Base-by-base conservation (phyloP, 306 rosid genomes). In the Geum urbanum region DNA sequence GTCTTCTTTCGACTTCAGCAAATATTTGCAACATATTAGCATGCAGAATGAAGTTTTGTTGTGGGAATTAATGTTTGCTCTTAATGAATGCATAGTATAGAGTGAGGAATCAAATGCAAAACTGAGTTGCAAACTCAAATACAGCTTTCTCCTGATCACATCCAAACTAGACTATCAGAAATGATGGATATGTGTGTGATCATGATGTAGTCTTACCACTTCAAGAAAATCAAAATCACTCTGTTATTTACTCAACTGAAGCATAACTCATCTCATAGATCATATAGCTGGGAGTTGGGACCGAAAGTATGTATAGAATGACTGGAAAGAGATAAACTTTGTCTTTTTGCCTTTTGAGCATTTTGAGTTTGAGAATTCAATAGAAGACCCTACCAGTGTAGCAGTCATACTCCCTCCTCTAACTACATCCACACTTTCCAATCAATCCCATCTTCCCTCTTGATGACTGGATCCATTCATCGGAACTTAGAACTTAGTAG, bases 341-440 rank as follows among this genome's bases (percentile, higher is more conserved):
- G 72, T 69, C 72, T 52, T 19, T 52, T 58, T 69, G 49, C 58
- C 76, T 19, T 50, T 24, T 8, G 3, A 39, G 69, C 48, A 5
- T 47, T 53, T 62, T 47, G 78, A 39, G 77, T 19, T 11, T 3
- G 37, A 20, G 52, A 69, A 46, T 53, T 53, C 55, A 63, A 24
- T 66, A 57, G 53, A 37, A 44, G 77, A 52, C 67, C 81, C 86
- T 82, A 71, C 78, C 67, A 10, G 16, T 41, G 52, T 22, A 53
- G 73, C 16, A n/a, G 15, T 20, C 53, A 49, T 15, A 47, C 51
- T 74, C 65, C 68, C 47, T 63, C 37, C 44, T 14, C 51, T 12
- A 79, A 82, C 77, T 64, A 76, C 67, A 62, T 83, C 84, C 84
- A 76, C 77, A 69, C 12, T 70, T 76, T 16, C 46, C 67, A 76